Evolutionary conservation across 495 filamentous ascomycete species (phyloP), one percentile per base, ranked within the genome.

Genomic region (Rusavskia elegans): DNA sequence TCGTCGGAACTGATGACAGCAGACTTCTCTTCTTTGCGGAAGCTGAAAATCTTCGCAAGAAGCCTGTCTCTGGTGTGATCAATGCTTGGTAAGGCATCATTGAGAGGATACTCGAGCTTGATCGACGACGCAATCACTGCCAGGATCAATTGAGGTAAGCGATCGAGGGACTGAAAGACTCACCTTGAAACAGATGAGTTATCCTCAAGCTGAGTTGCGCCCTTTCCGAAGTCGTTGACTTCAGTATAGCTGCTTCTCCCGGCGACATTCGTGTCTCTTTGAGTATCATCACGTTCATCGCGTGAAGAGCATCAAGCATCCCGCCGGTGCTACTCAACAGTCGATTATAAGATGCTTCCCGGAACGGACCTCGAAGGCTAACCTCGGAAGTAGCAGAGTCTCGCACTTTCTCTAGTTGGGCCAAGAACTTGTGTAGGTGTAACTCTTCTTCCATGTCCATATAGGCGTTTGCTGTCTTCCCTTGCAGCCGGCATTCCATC

Each of bases 81-180:
- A 23, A 89, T 83, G 55, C 80, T 90, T 5, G 92, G 92, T 13
- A 97, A 66, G 21, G 82, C 83, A 58, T 93, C 87, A 23, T 83
- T 93, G 38, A 98, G 69, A 0, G 92, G 90, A 56, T 94, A 96
- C 61, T 93, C 89, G 1, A 97, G 75, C 69, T 92, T 92, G 64
- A 97, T 78, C 1, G 86, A 92, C 1, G 84, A 89, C 1, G 90
- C 92, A 55, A 98, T 77, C 2, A 95, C 89, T 83, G 3, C 40
- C 20, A 17, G 20, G 14, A 21, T 51, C 45, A 10, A 21, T 32
- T 10, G 32, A 14, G 5, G 13, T 8, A 10, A 35, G 32, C 32
- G 10, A 35, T 35, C 9, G 32, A 35, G 2, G 6, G 32, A 2
- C 32, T 35, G 6, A 35, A 14, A 8, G 6, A 35, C 32, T 35